Conservation (phyloP, 2,329 filamentous ascomycete genomes). For the Didymella pomorum region DNA sequence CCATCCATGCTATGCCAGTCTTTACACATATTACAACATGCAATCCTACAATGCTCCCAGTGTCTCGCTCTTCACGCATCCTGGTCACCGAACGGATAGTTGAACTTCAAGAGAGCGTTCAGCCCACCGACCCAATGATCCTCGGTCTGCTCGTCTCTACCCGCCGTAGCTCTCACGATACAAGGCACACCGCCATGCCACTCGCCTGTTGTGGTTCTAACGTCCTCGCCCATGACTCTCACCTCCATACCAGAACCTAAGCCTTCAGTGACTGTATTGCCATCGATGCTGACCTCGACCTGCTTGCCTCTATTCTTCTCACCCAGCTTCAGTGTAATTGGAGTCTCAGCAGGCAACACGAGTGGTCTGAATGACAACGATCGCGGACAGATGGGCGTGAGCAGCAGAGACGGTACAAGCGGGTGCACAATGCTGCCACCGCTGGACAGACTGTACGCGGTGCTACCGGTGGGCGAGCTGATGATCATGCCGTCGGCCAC, state of each 20-base stretch:
- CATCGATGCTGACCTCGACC: conserved; percentile 61
- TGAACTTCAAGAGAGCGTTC: conserved; percentile 94
- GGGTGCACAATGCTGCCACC: conserved; percentile 96
- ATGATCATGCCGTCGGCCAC: conserved; percentile 96
- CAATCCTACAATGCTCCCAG: neutral
- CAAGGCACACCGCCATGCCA: conserved; percentile 88
- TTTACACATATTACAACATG: neutral
- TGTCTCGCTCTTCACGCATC: conserved; percentile 24
- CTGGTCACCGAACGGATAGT: conserved; percentile 85
- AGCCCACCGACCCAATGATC: conserved; percentile 97
- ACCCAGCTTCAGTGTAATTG: conserved; percentile 82
- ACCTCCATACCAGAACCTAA: conserved; percentile 70
- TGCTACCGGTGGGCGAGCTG: conserved; percentile 92
- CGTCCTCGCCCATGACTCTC: conserved; percentile 84
- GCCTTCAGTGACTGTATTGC: conserved; percentile 54
- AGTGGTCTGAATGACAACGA: conserved; percentile 91
- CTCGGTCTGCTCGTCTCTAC: conserved; percentile 63
- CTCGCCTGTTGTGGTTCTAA: conserved; percentile 57
- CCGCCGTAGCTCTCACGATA: conserved; percentile 71
- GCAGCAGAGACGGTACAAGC: conserved; percentile 82
- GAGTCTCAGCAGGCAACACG: conserved; percentile 85
- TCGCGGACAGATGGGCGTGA: conserved; percentile 93
- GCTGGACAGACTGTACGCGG: conserved; percentile 91
- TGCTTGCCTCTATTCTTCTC: conserved; percentile 62
- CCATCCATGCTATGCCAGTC: conserved; percentile 9